Percentiles rank a stretch among this genome's conserved stretches.
phyloP scores from a whole-genome alignment of 169 alveolate species.

The Plasmodium chabaudi region DNA sequence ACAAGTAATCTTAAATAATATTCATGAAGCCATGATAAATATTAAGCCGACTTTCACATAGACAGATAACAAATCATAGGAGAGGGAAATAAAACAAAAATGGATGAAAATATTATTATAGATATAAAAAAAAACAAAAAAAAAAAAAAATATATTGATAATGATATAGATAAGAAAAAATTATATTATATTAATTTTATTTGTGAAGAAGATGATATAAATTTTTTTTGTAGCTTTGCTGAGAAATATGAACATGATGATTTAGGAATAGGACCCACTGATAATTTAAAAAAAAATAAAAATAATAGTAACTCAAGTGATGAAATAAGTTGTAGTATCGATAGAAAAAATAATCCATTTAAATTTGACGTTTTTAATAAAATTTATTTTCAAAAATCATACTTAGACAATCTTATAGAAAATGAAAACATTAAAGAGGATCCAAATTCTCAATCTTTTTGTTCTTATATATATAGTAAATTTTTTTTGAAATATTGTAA shows the following conservation, averaged over 20 bases:
- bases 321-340: too few species aligned
- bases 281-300: background rate
- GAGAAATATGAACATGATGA: slow-evolving; percentile 5
- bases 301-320: too few species aligned
- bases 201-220: slow-evolving; percentile 73
- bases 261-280: background rate
- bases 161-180: slow-evolving; percentile 10
- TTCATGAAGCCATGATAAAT: slow-evolving; percentile 29
- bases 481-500: slow-evolving; percentile 19
- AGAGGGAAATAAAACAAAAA: slow-evolving; percentile 14
- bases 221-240: slow-evolving; percentile 33
- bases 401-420: slow-evolving; percentile 5
- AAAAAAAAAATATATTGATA: background rate
- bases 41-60: slow-evolving; percentile 21
- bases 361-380: background rate
- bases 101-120: background rate
- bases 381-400: slow-evolving; percentile 7
- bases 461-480: slow-evolving; percentile 10
- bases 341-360: too few species aligned
- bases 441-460: slow-evolving; percentile 9
- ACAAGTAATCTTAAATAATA: slow-evolving; percentile 15
- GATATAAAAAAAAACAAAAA: background rate
- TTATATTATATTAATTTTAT: slow-evolving; percentile 38
- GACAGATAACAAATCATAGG: slow-evolving; percentile 16
- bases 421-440: slow-evolving; percentile 29